A percentile compares a stretch with the other conserved stretches of the same genome.
These are phyloP conservation scores for Dothiorella sarmentorum DNA, from an alignment of 2,329 filamentous ascomycete genomes.

Conservation along the genomic window DNA sequence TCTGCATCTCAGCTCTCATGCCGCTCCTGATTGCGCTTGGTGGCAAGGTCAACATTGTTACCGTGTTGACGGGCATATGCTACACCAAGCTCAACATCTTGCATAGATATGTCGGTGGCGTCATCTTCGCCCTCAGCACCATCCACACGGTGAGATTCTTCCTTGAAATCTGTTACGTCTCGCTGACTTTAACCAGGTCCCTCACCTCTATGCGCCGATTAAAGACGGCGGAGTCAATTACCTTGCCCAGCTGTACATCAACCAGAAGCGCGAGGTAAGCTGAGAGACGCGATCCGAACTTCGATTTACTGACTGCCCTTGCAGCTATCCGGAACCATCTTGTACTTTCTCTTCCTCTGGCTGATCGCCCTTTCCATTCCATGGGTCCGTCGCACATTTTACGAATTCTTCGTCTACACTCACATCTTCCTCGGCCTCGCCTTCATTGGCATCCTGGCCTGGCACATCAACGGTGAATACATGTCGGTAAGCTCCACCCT, in stretches of 20 bases:
- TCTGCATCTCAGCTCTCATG: conserved; percentile 29
- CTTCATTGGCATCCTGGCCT: conserved; percentile 27
- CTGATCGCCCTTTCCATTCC: conserved; percentile 29
- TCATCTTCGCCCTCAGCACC: conserved; percentile 25
- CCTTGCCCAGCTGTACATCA: conserved; percentile 21
- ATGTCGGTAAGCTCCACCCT: conserved; percentile 16
- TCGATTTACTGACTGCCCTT: not conserved
- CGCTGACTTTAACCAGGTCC: conserved; percentile 19
- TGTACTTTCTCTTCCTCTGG: conserved; percentile 23
- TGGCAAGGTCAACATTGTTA: conserved; percentile 32
- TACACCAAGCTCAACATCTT: conserved; percentile 31
- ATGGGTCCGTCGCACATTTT: conserved; percentile 23
- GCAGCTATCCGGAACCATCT: conserved; percentile 23
- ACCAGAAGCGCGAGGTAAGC: conserved; percentile 21
- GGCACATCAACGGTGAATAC: conserved; percentile 27
- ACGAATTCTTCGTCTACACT: conserved; percentile 27
- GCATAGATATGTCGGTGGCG: conserved; percentile 24
- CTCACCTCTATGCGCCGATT: conserved; percentile 25
- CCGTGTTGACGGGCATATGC: conserved; percentile 29
- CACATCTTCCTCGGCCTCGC: conserved; percentile 26
- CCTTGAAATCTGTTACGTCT: not conserved
- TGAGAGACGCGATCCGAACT: not conserved
- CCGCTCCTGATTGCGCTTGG: conserved; percentile 29
- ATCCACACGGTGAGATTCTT: conserved; percentile 25
- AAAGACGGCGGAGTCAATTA: conserved; percentile 24